Evolutionary conservation across 805 yeast genomes (phyloP).

Genomic region (Metschnikowia orientalis): DNA sequence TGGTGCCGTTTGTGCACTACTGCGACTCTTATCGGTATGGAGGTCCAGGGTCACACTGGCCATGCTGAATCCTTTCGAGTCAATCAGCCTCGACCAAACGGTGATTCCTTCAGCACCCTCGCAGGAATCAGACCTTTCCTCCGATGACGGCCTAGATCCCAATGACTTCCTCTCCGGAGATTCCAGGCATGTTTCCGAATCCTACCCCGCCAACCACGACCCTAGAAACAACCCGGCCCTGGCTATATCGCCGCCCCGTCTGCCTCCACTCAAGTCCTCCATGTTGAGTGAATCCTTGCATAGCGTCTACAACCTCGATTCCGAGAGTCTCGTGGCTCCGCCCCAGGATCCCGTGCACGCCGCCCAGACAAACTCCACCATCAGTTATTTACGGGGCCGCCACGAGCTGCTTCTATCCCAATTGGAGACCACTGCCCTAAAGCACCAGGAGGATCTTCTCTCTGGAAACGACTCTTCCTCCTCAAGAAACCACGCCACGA

Average conservation of each 20-base stretch:
- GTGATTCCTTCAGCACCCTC: not conserved
- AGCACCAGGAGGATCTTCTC: conserved; percentile 7
- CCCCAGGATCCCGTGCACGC: not conserved
- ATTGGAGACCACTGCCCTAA: conserved; percentile 4
- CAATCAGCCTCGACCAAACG: conserved; percentile 16
- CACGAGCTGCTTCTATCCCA: conserved; percentile 7
- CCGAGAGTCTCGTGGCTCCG: not conserved
- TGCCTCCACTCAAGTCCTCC: too few relatives aligned
- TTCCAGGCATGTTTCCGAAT: too few relatives aligned
- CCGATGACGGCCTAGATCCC: conserved; percentile 22
- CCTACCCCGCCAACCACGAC: too few relatives aligned
- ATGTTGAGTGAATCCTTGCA: too few relatives aligned
- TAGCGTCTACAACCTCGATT: conserved; percentile 1
- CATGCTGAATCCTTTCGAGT: conserved; percentile 13
- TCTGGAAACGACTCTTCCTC: conserved; percentile 13
- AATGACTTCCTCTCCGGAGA: conserved; percentile 18
- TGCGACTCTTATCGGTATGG: conserved; percentile 3
- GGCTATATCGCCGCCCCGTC: too few relatives aligned
- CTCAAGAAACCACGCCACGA: conserved; percentile 3
- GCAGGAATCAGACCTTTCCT: conserved; percentile 10
- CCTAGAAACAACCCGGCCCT: too few relatives aligned
- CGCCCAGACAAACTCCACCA: conserved; percentile 3
- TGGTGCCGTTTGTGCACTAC: conserved; percentile 3
- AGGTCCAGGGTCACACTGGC: not conserved
- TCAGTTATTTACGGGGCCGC: conserved; percentile 3